A percentile compares a stretch with the other conserved stretches of the same genome.
Conservation (phyloP, 2,329 filamentous ascomycete genomes). For the Aspergillus thermomutatus region DNA sequence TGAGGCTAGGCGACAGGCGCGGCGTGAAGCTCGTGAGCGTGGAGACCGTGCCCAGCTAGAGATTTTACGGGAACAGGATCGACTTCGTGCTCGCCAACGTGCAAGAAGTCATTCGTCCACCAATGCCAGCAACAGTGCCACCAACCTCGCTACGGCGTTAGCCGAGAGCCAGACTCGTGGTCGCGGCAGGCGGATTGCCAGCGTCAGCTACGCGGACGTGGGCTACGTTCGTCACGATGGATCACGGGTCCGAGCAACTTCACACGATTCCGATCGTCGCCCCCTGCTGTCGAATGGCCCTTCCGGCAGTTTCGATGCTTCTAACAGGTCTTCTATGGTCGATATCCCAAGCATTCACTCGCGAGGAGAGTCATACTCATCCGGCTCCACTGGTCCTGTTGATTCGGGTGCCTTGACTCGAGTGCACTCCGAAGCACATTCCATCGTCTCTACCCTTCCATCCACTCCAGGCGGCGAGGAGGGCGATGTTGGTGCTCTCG, state of each 20-base stretch:
- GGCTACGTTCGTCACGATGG: constrained; percentile 50
- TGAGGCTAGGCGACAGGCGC: constrained; percentile 67
- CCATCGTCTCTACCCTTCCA: constrained; percentile 19
- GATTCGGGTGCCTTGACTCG: constrained; percentile 27
- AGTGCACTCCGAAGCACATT: constrained; percentile 26
- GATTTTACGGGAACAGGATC: constrained; percentile 56
- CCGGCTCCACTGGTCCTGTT: constrained; percentile 25
- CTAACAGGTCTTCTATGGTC: constrained; percentile 24
- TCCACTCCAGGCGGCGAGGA: constrained; percentile 25
- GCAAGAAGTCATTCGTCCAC: constrained; percentile 28
- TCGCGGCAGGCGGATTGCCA: constrained; percentile 45
- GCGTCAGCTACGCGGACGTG: constrained; percentile 46
- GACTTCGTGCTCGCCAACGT: constrained; percentile 51
- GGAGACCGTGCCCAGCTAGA: constrained; percentile 69
- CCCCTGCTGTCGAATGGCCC: constrained; percentile 42
- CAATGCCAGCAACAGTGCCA: constrained; percentile 37
- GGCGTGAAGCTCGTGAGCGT: constrained; percentile 68
- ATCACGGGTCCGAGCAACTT: constrained; percentile 45
- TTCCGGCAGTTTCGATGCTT: constrained; percentile 27
- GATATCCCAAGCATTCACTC: constrained; percentile 26
- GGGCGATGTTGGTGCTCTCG: constrained; percentile 35
- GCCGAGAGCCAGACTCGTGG: constrained; percentile 44
- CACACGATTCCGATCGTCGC: constrained; percentile 46
- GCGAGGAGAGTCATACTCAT: constrained; percentile 34
- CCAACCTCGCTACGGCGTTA: constrained; percentile 29